Evolutionary conservation across 805 yeast genomes (phyloP).

Genomic region (Yamadazyma tumulicola): DNA sequence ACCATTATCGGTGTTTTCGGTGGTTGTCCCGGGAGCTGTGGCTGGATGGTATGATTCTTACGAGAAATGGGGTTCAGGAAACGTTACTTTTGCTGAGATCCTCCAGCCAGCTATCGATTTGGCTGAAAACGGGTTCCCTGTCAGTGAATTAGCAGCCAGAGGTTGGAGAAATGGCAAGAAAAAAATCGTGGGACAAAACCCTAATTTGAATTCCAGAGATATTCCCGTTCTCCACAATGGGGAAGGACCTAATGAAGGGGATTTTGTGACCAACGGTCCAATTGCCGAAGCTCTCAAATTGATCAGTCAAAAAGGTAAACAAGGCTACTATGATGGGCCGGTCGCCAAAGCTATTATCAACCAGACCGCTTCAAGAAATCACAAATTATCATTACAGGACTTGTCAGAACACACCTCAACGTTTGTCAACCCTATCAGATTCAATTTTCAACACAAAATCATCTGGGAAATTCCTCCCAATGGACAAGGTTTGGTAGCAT

Average conservation of each 20-base stretch:
- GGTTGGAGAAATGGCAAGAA: constrained; percentile 43
- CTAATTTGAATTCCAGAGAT: constrained; percentile 22
- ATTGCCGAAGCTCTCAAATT: constrained; percentile 51
- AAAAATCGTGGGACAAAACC: constrained; percentile 37
- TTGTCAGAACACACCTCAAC: constrained; percentile 55
- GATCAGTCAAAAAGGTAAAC: constrained; percentile 55
- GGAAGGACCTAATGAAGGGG: constrained; percentile 52
- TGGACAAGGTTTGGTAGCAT: constrained; percentile 77
- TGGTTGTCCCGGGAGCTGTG: constrained; percentile 76
- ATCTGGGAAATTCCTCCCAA: constrained; percentile 86
- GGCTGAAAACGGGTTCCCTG: constrained; percentile 66
- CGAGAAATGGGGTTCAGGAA: constrained; percentile 70
- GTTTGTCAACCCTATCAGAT: constrained; percentile 60
- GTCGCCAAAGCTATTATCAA: constrained; percentile 63
- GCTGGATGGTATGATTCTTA: constrained; percentile 77
- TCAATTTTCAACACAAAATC: constrained; percentile 47
- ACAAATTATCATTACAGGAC: constrained; percentile 55
- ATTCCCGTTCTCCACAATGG: constrained; percentile 35
- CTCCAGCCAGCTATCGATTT: constrained; percentile 64
- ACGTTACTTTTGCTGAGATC: constrained; percentile 54
- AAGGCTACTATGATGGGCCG: constrained; percentile 68
- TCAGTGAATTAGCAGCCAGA: constrained; percentile 54
- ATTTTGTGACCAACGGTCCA: constrained; percentile 47
- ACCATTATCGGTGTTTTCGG: constrained; percentile 50
- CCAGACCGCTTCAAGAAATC: constrained; percentile 51